Conservation (phyloP, 257 asterid species). For the Nicotiana attenuata region DNA sequence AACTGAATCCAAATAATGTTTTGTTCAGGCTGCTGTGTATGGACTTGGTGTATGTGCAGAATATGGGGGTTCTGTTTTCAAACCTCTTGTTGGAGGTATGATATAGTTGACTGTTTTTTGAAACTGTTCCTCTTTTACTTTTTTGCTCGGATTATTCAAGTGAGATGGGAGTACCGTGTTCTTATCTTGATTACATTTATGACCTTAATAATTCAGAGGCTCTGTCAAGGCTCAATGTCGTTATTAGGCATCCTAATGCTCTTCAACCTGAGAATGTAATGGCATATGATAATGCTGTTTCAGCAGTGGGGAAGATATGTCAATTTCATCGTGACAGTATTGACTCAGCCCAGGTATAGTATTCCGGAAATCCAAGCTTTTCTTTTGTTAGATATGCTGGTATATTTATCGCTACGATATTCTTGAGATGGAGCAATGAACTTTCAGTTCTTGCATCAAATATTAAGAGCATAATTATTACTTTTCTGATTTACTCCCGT, state of each 20-base stretch:
- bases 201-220: conserved; percentile 56
- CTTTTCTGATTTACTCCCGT: not conserved
- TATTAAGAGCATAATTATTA: not conserved
- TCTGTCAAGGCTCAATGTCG: conserved; percentile 89
- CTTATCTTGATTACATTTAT: not conserved
- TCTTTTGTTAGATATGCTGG: not conserved
- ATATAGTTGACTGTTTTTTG: not conserved
- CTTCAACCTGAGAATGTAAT: conserved; percentile 64
- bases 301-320: conserved; percentile 96
- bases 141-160: not conserved
- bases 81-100: conserved; percentile 90
- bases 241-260: conserved; percentile 71
- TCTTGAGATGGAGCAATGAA: not conserved
- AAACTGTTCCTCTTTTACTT: not conserved
- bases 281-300: conserved; percentile 99
- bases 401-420: not conserved
- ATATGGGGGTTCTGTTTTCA: conserved; percentile 76
- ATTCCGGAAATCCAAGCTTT: not conserved
- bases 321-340: conserved; percentile 91
- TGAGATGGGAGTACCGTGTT: not conserved
- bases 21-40: conserved; percentile 89
- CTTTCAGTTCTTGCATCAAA: not conserved
- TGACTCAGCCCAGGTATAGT: conserved; percentile 76
- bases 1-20: not conserved
- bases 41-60: conserved; percentile 98